Base-by-base conservation (phyloP, 345 rosid species). In the Draba incana region DNA sequence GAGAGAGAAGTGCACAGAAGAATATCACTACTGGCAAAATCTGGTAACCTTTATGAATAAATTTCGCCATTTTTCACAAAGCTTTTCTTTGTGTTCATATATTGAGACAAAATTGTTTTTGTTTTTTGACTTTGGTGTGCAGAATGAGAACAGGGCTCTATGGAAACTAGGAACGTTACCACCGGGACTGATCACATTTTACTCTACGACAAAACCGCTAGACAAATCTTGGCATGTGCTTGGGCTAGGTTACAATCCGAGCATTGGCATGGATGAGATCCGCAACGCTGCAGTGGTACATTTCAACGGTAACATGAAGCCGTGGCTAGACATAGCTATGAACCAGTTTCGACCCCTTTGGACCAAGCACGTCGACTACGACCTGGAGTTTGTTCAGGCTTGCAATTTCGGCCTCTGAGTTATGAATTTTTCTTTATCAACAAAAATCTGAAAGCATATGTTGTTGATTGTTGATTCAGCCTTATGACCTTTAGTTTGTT, bases 251-350 rank as follows among this genome's bases (percentile, higher is more conserved):
- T 93, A 90, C 64, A 93, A 93, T 69, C 98, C 98, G 8, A 88
- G 99, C 84, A 88, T 94, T 57, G 68, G 97, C 70, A 76, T 84
- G 95, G 96, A 89, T 4, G 99, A 94, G 90, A 94, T 91, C 35
- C 79, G 69, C 44, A 85, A 87, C 30, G 98, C 98, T 10, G 97
- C 98, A 0, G 98, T 93, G 25, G 96, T 93, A 58, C 98, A 90
- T 68, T 90, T 90, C 82, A 93, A 90, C 31, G 98, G 96, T 63
- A 93, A 93, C 67, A 90, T 90, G 97, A 90, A 93, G 86, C 98
- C 97, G 1, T 93, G 97, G 98, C 89, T 93, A 1, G 98, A 93
- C 47, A 90, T 90, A 52, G 97, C 98, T 67, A 90, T 93, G 98
- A 90, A 85, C 79, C 96, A 87, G 80, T 94, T 88, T 69, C 83